phyloP scores from a whole-genome alignment of 805 yeast genomes.

The Hanseniaspora clermontiae region DNA sequence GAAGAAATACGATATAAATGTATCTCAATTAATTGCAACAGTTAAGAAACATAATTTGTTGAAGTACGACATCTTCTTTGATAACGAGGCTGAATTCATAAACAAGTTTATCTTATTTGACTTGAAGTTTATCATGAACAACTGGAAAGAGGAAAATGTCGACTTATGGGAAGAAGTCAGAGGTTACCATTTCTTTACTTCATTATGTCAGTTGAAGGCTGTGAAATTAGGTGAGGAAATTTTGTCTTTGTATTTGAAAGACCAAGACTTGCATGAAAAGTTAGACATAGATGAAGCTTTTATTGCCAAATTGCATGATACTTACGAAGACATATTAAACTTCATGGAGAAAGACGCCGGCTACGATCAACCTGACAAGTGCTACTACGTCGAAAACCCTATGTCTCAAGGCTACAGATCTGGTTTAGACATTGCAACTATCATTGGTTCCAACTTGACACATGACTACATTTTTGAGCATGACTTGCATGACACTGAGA shows the following conservation, averaged over 20 bases:
- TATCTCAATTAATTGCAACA: constrained; percentile 23
- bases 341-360: constrained; percentile 27
- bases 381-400: constrained; percentile 65
- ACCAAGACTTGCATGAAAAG: background rate
- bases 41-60: constrained; percentile 12
- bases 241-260: constrained; percentile 21
- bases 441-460: constrained; percentile 35
- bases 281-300: constrained; percentile 14
- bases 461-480: constrained; percentile 31
- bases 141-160: constrained; percentile 60
- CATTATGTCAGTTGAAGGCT: constrained; percentile 61
- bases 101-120: constrained; percentile 51
- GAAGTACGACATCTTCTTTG: constrained; percentile 14
- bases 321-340: constrained; percentile 19
- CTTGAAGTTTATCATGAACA: constrained; percentile 44
- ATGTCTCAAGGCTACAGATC: constrained; percentile 34
- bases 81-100: constrained; percentile 33
- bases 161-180: constrained; percentile 88
- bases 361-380: constrained; percentile 30
- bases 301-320: constrained; percentile 17
- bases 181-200: constrained; percentile 67
- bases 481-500: constrained; percentile 18
- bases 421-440: constrained; percentile 70
- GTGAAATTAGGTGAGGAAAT: constrained; percentile 41
- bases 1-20: constrained; percentile 22